These are phyloP conservation scores for Calocybe gangraenosa DNA, from an alignment of 768 basidiomycete genomes.

Conservation along the genomic window DNA sequence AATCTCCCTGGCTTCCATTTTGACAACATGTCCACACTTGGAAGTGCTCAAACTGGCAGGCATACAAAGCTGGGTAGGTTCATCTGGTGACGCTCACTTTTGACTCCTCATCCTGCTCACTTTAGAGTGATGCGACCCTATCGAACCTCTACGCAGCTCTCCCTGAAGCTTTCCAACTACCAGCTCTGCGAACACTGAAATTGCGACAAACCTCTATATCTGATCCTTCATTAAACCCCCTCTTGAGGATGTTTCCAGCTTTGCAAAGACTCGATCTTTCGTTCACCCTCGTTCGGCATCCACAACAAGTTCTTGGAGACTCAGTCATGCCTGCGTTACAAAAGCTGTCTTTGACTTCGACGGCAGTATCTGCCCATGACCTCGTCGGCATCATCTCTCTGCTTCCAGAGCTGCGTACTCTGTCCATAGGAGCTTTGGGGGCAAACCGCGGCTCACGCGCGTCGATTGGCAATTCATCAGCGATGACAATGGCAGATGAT, in stretches of 20 bases:
- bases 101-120: constrained; percentile 1
- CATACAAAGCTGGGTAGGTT: constrained; percentile 54
- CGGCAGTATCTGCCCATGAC: constrained; percentile 35
- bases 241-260: constrained; percentile 45
- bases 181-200: constrained; percentile 49
- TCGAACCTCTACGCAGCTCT: constrained; percentile 35
- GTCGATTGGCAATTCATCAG: constrained; percentile 40
- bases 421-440: constrained; percentile 60
- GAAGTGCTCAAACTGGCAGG: constrained; percentile 62
- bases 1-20: constrained; percentile 38
- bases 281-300: constrained; percentile 51
- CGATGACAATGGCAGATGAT: constrained; percentile 55
- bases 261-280: constrained; percentile 58
- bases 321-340: constrained; percentile 30
- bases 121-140: constrained; percentile 55
- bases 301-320: constrained; percentile 16
- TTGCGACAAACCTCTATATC: constrained; percentile 50
- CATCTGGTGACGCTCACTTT: not conserved
- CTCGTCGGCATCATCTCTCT: constrained; percentile 34
- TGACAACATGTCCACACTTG: constrained; percentile 32
- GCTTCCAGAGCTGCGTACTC: constrained; percentile 39
- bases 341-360: constrained; percentile 65
- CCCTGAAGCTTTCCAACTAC: constrained; percentile 27
- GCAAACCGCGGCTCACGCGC: constrained; percentile 37
- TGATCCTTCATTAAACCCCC: constrained; percentile 39